These are phyloP conservation scores for Naganishia vishniacii DNA, from an alignment of 768 basidiomycete genomes.

Conservation along the genomic window DNA sequence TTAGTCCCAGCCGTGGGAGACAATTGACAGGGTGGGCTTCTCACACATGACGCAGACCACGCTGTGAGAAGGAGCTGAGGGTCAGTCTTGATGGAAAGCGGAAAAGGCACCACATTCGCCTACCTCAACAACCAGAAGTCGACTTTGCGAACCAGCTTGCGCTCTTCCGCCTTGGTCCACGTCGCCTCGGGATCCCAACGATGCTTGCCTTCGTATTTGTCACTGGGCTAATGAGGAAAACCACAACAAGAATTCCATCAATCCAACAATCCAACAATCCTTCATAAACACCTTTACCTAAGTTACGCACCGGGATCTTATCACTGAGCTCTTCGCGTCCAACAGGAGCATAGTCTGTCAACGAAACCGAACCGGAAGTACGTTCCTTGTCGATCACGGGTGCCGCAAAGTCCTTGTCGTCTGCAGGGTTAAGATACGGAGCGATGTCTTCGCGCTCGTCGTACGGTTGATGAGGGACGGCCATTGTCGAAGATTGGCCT, in stretches of 20 bases:
- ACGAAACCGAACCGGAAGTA: background rate
- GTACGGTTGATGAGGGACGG: background rate
- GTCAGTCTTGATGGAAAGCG: background rate
- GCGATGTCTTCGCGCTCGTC: background rate
- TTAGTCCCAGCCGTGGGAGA: background rate
- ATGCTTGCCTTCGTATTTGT: constrained; percentile 30
- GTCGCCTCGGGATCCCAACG: constrained; percentile 33
- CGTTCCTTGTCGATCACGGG: constrained; percentile 4
- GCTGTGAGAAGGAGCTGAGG: background rate
- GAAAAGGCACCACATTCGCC: background rate
- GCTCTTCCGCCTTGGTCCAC: constrained; percentile 33
- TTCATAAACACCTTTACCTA: background rate
- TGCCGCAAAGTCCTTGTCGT: background rate
- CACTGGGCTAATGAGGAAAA: too few species aligned
- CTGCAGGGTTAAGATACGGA: background rate
- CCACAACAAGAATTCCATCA: too few species aligned
- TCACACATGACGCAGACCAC: constrained; percentile 11
- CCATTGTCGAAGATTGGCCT: background rate
- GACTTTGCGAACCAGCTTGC: constrained; percentile 26
- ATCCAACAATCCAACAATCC: too few species aligned
- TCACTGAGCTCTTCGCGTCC: constrained; percentile 3
- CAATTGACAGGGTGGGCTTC: background rate
- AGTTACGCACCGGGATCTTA: background rate
- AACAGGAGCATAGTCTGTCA: constrained; percentile 1
- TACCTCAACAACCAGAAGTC: constrained; percentile 12